Percentiles rank a stretch among this genome's conserved stretches.
Evolutionary conservation across 208 protist genomes (phyloP).

Genomic region (Novymonas esmeraldas): DNA sequence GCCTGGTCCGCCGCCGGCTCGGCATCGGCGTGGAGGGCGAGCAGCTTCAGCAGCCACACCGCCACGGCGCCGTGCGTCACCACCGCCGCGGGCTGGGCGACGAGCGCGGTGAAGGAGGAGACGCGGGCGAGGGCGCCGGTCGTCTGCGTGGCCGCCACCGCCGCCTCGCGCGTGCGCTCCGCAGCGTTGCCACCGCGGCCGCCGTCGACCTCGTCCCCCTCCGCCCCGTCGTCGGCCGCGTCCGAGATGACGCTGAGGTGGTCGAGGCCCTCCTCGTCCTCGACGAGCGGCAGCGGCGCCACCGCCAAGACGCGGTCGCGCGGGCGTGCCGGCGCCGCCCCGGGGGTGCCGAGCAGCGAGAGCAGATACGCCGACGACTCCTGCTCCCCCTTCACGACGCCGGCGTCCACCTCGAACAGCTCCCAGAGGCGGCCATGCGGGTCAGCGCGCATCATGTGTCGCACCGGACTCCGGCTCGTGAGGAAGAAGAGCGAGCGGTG

Average conservation of each 20-base stretch:
- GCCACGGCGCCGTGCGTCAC: conserved; percentile 44
- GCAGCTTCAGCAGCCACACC: conserved; percentile 62
- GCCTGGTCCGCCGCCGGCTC: conserved; percentile 29
- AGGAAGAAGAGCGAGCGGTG: conserved; percentile 44
- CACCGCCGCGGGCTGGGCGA: conserved; percentile 17
- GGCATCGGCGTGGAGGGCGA: conserved; percentile 59
- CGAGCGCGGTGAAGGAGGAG: conserved; percentile 16
- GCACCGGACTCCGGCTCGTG: conserved; percentile 37
- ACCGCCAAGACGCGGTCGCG: conserved; percentile 30
- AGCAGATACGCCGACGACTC: conserved; percentile 31
- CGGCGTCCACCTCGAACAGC: conserved; percentile 49
- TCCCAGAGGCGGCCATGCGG: conserved; percentile 41
- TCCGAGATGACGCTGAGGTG: conserved; percentile 6
- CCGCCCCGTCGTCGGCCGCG: conserved; percentile 1
- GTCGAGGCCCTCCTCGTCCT: conserved; percentile 18
- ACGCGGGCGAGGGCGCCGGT: conserved; percentile 7
- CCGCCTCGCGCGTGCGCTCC: not conserved
- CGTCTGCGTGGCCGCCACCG: not conserved
- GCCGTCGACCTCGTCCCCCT: too few species aligned
- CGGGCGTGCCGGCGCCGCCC: conserved; percentile 17
- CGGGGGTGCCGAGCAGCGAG: conserved; percentile 24
- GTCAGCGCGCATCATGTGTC: conserved; percentile 45
- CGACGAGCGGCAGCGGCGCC: conserved; percentile 28
- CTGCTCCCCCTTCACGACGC: conserved; percentile 26
- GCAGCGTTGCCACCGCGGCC: not conserved